phyloP scores from a whole-genome alignment of 176 grass and related monocot genomes.

The Alopecurus myosuroides region DNA sequence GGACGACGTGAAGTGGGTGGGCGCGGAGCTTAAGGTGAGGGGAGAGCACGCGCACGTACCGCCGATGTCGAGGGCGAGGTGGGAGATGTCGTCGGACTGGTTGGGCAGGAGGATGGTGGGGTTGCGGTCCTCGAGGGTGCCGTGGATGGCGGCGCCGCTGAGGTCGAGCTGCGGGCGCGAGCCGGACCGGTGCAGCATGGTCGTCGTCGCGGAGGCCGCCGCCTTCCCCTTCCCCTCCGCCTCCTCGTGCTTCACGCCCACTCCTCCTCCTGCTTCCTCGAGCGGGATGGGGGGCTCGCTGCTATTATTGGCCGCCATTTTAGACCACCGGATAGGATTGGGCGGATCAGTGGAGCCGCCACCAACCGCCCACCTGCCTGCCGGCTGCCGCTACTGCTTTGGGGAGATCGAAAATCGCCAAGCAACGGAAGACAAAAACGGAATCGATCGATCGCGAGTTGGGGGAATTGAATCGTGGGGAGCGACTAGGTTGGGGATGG shows the following conservation, averaged over 20 bases:
- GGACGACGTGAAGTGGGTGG: neutral
- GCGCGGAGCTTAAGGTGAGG: neutral
- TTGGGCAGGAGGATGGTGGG: constrained; percentile 92
- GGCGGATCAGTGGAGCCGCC: constrained; percentile 32
- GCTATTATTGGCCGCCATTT: constrained; percentile 54
- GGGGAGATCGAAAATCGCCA: constrained; percentile 40
- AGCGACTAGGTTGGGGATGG: neutral
- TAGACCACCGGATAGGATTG: constrained; percentile 9
- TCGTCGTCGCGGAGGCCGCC: neutral
- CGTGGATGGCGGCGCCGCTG: constrained; percentile 90
- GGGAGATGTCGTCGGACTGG: constrained; percentile 95
- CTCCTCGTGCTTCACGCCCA: constrained; percentile 36
- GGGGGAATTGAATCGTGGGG: neutral
- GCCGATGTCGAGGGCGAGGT: constrained; percentile 91
- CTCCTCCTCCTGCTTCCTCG: neutral
- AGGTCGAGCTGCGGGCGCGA: constrained; percentile 92
- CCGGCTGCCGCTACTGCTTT: constrained; percentile 21
- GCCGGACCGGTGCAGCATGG: constrained; percentile 64
- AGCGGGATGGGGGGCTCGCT: constrained; percentile 29
- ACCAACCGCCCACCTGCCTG: constrained; percentile 46
- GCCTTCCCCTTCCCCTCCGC: neutral
- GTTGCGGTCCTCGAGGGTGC: constrained; percentile 77
- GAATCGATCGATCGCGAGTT: neutral
- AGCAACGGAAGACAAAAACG: neutral
- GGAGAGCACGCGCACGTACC: constrained; percentile 30